phyloP scores from a whole-genome alignment of 2,329 filamentous ascomycete genomes.

The Fusarium newnesense region DNA sequence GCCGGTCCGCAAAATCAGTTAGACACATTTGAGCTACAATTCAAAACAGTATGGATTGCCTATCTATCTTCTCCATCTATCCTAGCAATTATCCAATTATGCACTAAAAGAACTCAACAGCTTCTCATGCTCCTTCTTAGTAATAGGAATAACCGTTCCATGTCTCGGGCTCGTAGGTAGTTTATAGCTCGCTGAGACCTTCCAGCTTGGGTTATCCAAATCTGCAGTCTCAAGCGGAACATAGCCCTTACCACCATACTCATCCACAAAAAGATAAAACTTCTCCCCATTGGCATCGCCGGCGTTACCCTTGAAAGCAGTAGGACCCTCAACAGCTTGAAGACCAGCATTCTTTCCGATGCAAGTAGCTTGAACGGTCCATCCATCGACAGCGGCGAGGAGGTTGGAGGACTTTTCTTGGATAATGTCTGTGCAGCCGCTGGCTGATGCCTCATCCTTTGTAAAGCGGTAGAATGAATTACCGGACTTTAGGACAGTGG shows the following conservation, averaged over 20 bases:
- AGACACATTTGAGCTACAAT: not conserved
- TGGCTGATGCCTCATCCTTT: slow-evolving; percentile 63
- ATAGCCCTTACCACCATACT: slow-evolving; percentile 62
- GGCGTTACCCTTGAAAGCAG: slow-evolving; percentile 61
- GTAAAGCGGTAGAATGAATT: slow-evolving; percentile 62
- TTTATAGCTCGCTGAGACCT: slow-evolving; percentile 56
- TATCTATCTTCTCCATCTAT: accelerated
- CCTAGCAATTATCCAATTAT: not conserved
- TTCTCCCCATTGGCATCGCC: slow-evolving; percentile 62
- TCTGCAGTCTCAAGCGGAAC: slow-evolving; percentile 63
- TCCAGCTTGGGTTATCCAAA: slow-evolving; percentile 60
- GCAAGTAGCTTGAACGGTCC: slow-evolving; percentile 58
- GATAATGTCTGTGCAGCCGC: slow-evolving; percentile 65
- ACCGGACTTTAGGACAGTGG: slow-evolving; percentile 58
- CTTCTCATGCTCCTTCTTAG: slow-evolving; percentile 46
- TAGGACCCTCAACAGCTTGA: slow-evolving; percentile 61
- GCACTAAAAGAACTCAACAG: slow-evolving; percentile 7
- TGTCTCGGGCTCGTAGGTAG: slow-evolving; percentile 62
- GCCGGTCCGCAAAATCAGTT: not conserved
- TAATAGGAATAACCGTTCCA: slow-evolving; percentile 64
- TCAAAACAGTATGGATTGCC: not conserved
- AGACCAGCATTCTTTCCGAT: slow-evolving; percentile 63
- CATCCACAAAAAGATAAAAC: slow-evolving; percentile 66
- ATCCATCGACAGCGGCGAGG: slow-evolving; percentile 53
- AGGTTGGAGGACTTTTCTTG: slow-evolving; percentile 59